Conservation (phyloP, 768 basidiomycete species). For the Multifurca ochricompacta region DNA sequence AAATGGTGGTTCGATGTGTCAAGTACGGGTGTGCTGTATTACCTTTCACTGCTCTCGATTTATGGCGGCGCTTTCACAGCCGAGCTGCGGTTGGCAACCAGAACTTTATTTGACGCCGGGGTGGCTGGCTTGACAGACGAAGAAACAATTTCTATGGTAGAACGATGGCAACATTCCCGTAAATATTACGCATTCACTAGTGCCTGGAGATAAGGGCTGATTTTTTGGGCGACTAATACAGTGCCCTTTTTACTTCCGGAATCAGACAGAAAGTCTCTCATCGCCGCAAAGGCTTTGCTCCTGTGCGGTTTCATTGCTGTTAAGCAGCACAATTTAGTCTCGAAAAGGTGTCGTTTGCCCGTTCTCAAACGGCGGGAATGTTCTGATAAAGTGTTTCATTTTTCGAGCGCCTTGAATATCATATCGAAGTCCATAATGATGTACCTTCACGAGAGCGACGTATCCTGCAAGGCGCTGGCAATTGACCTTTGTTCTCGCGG, state of each 20-base stretch:
- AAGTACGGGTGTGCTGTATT: conserved; percentile 37
- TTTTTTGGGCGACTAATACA: conserved; percentile 23
- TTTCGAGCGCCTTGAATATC: conserved; percentile 63
- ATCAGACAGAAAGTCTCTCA: conserved; percentile 48
- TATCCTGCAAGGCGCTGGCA: conserved; percentile 60
- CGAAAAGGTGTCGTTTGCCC: conserved; percentile 44
- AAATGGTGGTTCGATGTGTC: conserved; percentile 68
- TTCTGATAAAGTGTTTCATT: neutral
- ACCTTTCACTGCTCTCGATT: conserved; percentile 1
- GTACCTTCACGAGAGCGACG: conserved; percentile 68
- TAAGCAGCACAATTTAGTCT: conserved; percentile 70
- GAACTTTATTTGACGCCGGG: conserved; percentile 70
- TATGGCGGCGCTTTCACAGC: conserved; percentile 31
- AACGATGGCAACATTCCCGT: conserved; percentile 62
- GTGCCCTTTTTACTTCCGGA: conserved; percentile 58
- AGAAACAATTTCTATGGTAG: conserved; percentile 49
- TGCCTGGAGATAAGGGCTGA: conserved; percentile 14
- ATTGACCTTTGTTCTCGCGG: conserved; percentile 89
- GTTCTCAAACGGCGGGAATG: conserved; percentile 5
- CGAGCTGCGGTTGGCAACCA: conserved; percentile 71
- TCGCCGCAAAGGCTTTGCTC: conserved; percentile 64
- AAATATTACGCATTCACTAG: conserved; percentile 20
- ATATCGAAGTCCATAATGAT: conserved; percentile 75
- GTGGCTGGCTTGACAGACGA: conserved; percentile 61
- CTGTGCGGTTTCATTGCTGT: conserved; percentile 78